Conservation (phyloP, 768 basidiomycete species). For the Boletus reticulatus region DNA sequence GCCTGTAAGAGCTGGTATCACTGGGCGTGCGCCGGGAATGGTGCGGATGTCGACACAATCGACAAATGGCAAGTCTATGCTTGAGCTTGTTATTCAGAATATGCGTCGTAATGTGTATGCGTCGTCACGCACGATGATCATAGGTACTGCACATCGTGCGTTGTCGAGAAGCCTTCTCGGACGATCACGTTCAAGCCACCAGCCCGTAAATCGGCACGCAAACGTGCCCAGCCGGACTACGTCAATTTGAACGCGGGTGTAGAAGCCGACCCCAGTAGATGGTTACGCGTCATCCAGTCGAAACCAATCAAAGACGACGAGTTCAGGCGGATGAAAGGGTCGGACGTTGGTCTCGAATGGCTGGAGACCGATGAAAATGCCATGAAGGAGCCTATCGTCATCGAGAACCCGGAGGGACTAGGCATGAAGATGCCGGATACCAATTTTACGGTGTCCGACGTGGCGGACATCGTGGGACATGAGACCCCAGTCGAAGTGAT, state of each 20-base stretch:
- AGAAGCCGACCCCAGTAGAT: conserved; percentile 59
- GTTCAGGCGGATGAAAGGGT: conserved; percentile 67
- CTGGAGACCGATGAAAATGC: conserved; percentile 67
- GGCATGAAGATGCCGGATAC: conserved; percentile 86
- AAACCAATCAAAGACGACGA: conserved; percentile 60
- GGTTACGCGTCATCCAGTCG: conserved; percentile 65
- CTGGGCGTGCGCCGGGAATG: conserved; percentile 75
- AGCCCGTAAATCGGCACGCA: conserved; percentile 77
- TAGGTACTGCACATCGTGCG: conserved; percentile 73
- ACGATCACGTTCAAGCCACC: conserved; percentile 74
- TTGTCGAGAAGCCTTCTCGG: conserved; percentile 55
- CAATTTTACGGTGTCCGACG: conserved; percentile 73
- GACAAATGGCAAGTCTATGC: conserved; percentile 67
- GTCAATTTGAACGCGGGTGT: conserved; percentile 68
- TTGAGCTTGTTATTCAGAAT: conserved; percentile 10
- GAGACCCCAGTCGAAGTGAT: conserved; percentile 88
- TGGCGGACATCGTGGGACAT: conserved; percentile 76
- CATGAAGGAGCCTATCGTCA: conserved; percentile 79
- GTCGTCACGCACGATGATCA: conserved; percentile 15
- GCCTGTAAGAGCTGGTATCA: conserved; percentile 82
- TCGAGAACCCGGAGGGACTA: conserved; percentile 74
- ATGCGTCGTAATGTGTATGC: conserved; percentile 10
- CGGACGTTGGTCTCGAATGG: conserved; percentile 72
- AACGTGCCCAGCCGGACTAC: conserved; percentile 74
- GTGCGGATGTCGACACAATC: conserved; percentile 60